These are phyloP conservation scores for Amanita thiersii DNA, from an alignment of 768 basidiomycete genomes.

Conservation along the genomic window DNA sequence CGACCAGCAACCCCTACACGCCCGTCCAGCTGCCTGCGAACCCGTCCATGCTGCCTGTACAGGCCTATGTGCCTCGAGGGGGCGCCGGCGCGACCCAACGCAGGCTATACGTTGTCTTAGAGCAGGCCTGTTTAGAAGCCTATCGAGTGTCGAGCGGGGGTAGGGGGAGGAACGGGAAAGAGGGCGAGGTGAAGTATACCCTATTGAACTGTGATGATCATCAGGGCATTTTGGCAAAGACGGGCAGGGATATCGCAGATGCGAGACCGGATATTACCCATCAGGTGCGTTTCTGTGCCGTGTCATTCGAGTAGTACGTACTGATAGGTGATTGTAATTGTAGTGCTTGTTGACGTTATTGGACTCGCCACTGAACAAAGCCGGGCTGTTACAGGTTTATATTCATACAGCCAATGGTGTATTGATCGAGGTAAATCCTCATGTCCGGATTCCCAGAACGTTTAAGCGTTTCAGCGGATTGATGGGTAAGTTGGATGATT, in stretches of 20 bases:
- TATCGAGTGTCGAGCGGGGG: slow-evolving; percentile 70
- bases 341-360: slow-evolving; percentile 94
- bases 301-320: slow-evolving; percentile 9
- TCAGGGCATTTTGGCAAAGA: slow-evolving; percentile 97
- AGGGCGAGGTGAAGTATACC: slow-evolving; percentile 89
- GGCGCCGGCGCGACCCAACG: slow-evolving; percentile 47
- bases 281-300: slow-evolving; percentile 59
- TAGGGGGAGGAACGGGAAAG: slow-evolving; percentile 46
- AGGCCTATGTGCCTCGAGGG: slow-evolving; percentile 63
- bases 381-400: slow-evolving; percentile 93
- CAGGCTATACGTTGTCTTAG: slow-evolving; percentile 82
- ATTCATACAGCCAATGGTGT: slow-evolving; percentile 96
- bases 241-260: slow-evolving; percentile 95
- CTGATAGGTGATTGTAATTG: background rate
- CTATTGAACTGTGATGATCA: slow-evolving; percentile 98
- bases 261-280: slow-evolving; percentile 99
- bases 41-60: slow-evolving; percentile 76
- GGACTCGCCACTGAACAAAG: slow-evolving; percentile 97
- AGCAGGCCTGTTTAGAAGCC: slow-evolving; percentile 93
- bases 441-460: slow-evolving; percentile 94
- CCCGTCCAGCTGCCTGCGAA: slow-evolving; percentile 48
- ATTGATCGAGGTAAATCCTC: slow-evolving; percentile 96
- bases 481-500: slow-evolving; percentile 63
- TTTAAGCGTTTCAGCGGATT: slow-evolving; percentile 98
- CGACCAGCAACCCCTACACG: slow-evolving; percentile 26